phyloP scores from a whole-genome alignment of 768 basidiomycete species.

The Boletus barrowsii region DNA sequence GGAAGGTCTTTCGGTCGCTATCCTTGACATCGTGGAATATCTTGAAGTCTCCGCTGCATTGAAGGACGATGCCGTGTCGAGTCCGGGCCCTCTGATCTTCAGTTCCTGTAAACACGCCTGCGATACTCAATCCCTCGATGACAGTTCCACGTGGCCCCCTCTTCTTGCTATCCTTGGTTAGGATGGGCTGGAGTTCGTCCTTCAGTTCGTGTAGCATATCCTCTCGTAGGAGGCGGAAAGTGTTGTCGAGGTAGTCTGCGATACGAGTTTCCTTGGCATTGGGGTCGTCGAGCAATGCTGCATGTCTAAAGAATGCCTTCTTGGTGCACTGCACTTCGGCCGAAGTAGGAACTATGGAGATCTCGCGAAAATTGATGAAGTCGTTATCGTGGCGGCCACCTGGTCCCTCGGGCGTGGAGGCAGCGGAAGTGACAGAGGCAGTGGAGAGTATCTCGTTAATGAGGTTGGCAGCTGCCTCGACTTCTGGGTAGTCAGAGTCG shows the following conservation, averaged over 20 bases:
- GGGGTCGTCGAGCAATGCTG: slow-evolving; percentile 43
- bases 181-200: slow-evolving; percentile 49
- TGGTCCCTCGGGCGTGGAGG: slow-evolving; percentile 32
- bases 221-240: slow-evolving; percentile 62
- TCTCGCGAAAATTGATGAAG: slow-evolving; percentile 54
- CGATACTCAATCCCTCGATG: slow-evolving; percentile 37
- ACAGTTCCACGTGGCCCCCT: slow-evolving; percentile 34
- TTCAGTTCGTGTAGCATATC: slow-evolving; percentile 58
- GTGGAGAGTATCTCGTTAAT: slow-evolving; percentile 40
- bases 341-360: slow-evolving; percentile 62
- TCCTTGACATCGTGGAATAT: slow-evolving; percentile 33
- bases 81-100: slow-evolving; percentile 26
- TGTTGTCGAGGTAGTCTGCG: slow-evolving; percentile 58
- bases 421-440: slow-evolving; percentile 15
- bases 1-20: slow-evolving; percentile 37
- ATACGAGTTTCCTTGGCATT: slow-evolving; percentile 35
- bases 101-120: slow-evolving; percentile 35
- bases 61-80: slow-evolving; percentile 42
- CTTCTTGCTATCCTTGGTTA: slow-evolving; percentile 37
- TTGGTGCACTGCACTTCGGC: slow-evolving; percentile 50
- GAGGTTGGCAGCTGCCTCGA: slow-evolving; percentile 33
- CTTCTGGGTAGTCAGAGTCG: slow-evolving; percentile 22
- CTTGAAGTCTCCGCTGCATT: slow-evolving; percentile 36
- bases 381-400: slow-evolving; percentile 75
- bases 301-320: slow-evolving; percentile 48